Evolutionary conservation across 768 basidiomycete species (phyloP).

Genomic region (Amanita exitialis): DNA sequence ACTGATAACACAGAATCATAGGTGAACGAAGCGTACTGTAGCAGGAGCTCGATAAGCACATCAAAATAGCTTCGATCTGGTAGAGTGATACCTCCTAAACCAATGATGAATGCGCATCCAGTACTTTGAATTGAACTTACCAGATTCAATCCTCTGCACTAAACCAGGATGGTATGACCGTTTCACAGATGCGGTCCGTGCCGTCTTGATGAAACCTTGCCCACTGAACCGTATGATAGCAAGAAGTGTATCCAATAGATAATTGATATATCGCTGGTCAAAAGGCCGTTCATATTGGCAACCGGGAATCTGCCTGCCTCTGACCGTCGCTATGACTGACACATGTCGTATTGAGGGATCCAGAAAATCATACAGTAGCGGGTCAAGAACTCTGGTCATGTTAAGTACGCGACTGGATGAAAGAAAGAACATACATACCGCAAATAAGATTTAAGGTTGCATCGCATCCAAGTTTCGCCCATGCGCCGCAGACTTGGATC

Average conservation of each 20-base stretch:
- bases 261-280: conserved; percentile 63
- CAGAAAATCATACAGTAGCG: conserved; percentile 68
- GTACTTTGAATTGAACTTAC: conserved; percentile 26
- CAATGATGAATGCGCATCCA: conserved; percentile 5
- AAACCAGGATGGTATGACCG: conserved; percentile 59
- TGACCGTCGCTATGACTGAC: conserved; percentile 38
- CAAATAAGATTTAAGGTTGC: conserved; percentile 83
- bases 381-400: conserved; percentile 69
- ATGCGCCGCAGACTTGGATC: conserved; percentile 67
- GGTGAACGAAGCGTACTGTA: conserved; percentile 39
- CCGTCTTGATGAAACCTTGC: conserved; percentile 74
- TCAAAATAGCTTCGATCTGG: conserved; percentile 68
- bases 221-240: conserved; percentile 82
- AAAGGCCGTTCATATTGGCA: conserved; percentile 66
- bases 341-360: conserved; percentile 56
- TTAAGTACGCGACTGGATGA: conserved; percentile 5
- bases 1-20: background rate
- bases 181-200: conserved; percentile 51
- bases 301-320: conserved; percentile 56
- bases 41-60: conserved; percentile 58
- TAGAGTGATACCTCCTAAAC: conserved; percentile 28
- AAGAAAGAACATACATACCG: conserved; percentile 37
- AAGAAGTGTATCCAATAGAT: conserved; percentile 70
- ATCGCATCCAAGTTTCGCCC: conserved; percentile 97
- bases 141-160: conserved; percentile 45